Percentiles rank a stretch among this genome's conserved stretches.
Evolutionary conservation across 202 grass and related monocot genomes (phyloP).

Genomic region (Musa balbisiana): DNA sequence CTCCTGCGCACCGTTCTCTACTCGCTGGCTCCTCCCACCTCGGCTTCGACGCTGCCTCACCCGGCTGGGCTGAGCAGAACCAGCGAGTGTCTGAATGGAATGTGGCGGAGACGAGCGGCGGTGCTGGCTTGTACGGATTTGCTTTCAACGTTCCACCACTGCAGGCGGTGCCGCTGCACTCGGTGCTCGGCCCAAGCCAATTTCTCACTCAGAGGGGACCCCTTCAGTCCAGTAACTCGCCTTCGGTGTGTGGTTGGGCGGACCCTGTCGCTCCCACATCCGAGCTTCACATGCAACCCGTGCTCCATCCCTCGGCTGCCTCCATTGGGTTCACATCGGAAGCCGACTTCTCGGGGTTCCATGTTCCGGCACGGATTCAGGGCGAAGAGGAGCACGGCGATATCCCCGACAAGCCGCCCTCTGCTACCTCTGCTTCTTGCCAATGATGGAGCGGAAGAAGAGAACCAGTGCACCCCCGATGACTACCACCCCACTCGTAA

Average conservation of each 20-base stretch:
- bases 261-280: not conserved
- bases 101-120: slow-evolving; percentile 37
- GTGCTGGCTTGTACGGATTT: not conserved
- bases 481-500: not conserved
- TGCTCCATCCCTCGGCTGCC: slow-evolving; percentile 10
- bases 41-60: slow-evolving; percentile 38
- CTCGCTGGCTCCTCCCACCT: slow-evolving; percentile 33
- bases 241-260: slow-evolving; percentile 7
- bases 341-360: slow-evolving; percentile 18
- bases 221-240: slow-evolving; percentile 33
- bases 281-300: slow-evolving; percentile 8
- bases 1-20: slow-evolving; percentile 28
- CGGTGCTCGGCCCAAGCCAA: slow-evolving; percentile 23
- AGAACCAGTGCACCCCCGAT: not conserved
- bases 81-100: slow-evolving; percentile 71
- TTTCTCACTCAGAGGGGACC: slow-evolving; percentile 24
- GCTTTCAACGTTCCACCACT: not conserved
- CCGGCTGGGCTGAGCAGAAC: slow-evolving; percentile 47
- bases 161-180: slow-evolving; percentile 20
- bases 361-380: slow-evolving; percentile 25
- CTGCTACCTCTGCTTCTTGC: slow-evolving; percentile 20
- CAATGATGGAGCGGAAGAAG: slow-evolving; percentile 9
- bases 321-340: slow-evolving; percentile 15
- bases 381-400: slow-evolving; percentile 18
- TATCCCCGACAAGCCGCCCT: slow-evolving; percentile 1